Conservation (phyloP, 192 early-diverging fungal genomes). For the Coemansia javaensis region DNA sequence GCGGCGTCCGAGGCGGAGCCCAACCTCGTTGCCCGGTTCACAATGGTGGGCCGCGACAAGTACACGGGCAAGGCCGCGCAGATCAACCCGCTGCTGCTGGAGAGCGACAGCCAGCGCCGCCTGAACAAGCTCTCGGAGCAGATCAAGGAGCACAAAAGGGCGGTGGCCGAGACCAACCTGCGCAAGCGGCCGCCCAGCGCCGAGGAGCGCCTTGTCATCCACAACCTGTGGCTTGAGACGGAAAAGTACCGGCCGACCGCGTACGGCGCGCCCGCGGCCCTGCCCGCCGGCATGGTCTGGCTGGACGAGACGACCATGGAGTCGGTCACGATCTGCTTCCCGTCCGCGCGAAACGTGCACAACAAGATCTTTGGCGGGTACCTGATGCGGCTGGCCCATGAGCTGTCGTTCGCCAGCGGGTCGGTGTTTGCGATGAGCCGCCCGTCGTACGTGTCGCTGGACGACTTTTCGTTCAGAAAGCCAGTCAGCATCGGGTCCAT, state of each 20-base stretch:
- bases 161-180: slow-evolving; percentile 50
- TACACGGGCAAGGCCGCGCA: slow-evolving; percentile 61
- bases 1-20: slow-evolving; percentile 40
- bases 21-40: slow-evolving; percentile 76
- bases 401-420: slow-evolving; percentile 76
- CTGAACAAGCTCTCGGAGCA: slow-evolving; percentile 67
- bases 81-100: slow-evolving; percentile 69
- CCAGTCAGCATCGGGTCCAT: slow-evolving; percentile 81
- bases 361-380: slow-evolving; percentile 74
- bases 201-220: slow-evolving; percentile 74
- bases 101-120: slow-evolving; percentile 67
- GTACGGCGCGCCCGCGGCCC: slow-evolving; percentile 17
- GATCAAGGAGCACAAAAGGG: slow-evolving; percentile 57
- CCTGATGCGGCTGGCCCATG: slow-evolving; percentile 80
- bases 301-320: slow-evolving; percentile 75
- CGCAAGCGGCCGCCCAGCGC: slow-evolving; percentile 66
- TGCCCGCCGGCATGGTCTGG: slow-evolving; percentile 58
- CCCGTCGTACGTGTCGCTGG: slow-evolving; percentile 60
- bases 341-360: slow-evolving; percentile 79
- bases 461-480: slow-evolving; percentile 74
- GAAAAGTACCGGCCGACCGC: slow-evolving; percentile 53
- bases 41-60: slow-evolving; percentile 80
- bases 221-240: slow-evolving; percentile 71
- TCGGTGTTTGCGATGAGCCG: slow-evolving; percentile 60
- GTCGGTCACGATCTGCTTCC: slow-evolving; percentile 62